A percentile compares a stretch with the other conserved stretches of the same genome.
phyloP scores from a whole-genome alignment of 164 flowering plant genomes.

The Dillenia suffruticosa region DNA sequence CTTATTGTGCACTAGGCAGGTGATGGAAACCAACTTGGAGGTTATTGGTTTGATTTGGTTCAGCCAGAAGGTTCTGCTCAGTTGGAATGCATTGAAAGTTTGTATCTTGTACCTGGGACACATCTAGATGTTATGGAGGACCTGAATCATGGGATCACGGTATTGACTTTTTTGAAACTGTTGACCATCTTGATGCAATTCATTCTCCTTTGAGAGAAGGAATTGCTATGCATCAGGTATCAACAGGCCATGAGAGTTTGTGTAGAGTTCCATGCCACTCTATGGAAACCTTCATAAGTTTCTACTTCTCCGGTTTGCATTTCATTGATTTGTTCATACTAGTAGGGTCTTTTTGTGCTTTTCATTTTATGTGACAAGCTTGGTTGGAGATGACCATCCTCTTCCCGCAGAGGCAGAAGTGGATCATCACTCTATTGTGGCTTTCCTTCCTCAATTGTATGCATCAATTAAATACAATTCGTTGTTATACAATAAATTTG shows the following conservation, averaged over 20 bases:
- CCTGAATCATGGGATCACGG: constrained; percentile 74
- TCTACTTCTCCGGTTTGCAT: constrained; percentile 4
- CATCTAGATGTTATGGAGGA: constrained; percentile 71
- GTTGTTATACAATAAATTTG: not conserved
- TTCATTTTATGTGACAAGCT: constrained; percentile 26
- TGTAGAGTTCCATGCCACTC: constrained; percentile 53
- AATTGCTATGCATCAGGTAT: constrained; percentile 30
- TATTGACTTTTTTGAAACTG: constrained; percentile 53
- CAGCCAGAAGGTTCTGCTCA: constrained; percentile 29
- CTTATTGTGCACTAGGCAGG: constrained; percentile 58
- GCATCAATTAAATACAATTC: not conserved
- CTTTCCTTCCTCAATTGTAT: constrained; percentile 61
- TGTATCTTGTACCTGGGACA: constrained; percentile 81
- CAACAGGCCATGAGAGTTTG: constrained; percentile 20
- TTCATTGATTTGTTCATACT: not conserved
- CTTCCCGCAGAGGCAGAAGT: constrained; percentile 62
- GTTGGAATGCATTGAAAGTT: constrained; percentile 32
- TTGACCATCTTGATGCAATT: constrained; percentile 40
- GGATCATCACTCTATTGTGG: constrained; percentile 45
- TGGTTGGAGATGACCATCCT: constrained; percentile 76
- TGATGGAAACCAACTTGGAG: constrained; percentile 87
- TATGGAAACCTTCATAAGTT: constrained; percentile 60
- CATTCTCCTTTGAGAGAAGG: constrained; percentile 26
- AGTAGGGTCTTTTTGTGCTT: not conserved
- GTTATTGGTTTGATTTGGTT: constrained; percentile 62